A percentile compares a stretch with the other conserved stretches of the same genome.
These are phyloP conservation scores for Neoarthrinium moseri DNA, from an alignment of 2,329 filamentous ascomycete species.

Conservation along the genomic window DNA sequence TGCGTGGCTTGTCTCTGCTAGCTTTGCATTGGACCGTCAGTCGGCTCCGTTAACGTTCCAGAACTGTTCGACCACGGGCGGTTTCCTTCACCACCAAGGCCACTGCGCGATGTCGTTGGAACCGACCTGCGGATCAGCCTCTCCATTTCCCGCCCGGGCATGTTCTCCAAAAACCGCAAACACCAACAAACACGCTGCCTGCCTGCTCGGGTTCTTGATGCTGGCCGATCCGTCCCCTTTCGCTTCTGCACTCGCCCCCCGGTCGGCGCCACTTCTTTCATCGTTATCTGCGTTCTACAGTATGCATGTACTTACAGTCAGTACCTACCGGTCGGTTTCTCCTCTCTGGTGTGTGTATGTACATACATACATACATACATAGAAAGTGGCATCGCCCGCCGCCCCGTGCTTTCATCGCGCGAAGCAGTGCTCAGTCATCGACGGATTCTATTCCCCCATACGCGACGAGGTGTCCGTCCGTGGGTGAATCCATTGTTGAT, in stretches of 20 bases:
- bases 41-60: constrained; percentile 1
- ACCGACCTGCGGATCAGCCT: neutral
- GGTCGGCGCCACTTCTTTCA: neutral
- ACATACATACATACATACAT: no score
- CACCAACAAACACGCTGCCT: neutral
- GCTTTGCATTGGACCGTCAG: neutral
- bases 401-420: constrained; percentile 21
- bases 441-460: constrained; percentile 25
- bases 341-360: neutral
- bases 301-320: no score
- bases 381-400: constrained; percentile 15
- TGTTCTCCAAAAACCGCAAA: neutral
- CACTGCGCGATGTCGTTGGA: neutral
- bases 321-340: no score
- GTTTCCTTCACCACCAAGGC: neutral
- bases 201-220: no score
- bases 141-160: neutral
- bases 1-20: neutral
- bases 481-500: constrained; percentile 9
- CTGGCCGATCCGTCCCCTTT: constrained; percentile 1
- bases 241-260: neutral
- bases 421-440: constrained; percentile 25
- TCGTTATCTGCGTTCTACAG: neutral
- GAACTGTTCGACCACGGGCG: constrained; percentile 1
- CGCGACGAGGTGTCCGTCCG: constrained; percentile 25